phyloP scores from a whole-genome alignment of 805 yeast species.

The Metschnikowia arizonensis region DNA sequence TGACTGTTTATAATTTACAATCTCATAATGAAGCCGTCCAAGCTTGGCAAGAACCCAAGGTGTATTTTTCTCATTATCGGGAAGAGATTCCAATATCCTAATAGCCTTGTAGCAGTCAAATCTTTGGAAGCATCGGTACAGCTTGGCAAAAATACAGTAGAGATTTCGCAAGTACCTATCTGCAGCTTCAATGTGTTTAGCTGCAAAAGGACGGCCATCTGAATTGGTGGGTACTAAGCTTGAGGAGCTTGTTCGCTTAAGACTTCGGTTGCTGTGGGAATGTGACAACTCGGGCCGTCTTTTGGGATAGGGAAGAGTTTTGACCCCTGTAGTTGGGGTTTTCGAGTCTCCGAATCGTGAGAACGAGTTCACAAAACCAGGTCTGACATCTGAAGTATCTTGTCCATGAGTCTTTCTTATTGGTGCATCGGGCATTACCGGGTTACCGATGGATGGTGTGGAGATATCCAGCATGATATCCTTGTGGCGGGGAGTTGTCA shows the following conservation, averaged over 20 bases:
- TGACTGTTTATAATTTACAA: conserved; percentile 78
- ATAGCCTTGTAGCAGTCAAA: conserved; percentile 83
- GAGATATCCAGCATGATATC: conserved; percentile 11
- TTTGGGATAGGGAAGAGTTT: conserved; percentile 12
- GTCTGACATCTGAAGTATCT: conserved; percentile 6
- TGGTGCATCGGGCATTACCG: conserved; percentile 36
- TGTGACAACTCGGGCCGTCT: conserved; percentile 11
- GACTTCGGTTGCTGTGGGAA: conserved; percentile 10
- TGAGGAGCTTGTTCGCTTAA: conserved; percentile 16
- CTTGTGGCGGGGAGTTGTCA: conserved; percentile 31
- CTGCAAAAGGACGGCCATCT: conserved; percentile 2
- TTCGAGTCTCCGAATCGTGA: conserved; percentile 11
- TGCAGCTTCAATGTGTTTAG: conserved; percentile 14
- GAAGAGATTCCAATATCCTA: conserved; percentile 58
- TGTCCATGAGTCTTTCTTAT: conserved; percentile 22
- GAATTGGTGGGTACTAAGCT: conserved; percentile 5
- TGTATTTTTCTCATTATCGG: conserved; percentile 58
- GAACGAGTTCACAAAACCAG: conserved; percentile 9
- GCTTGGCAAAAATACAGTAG: conserved; percentile 54
- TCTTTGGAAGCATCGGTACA: conserved; percentile 53
- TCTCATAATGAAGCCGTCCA: conserved; percentile 82
- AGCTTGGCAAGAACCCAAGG: conserved; percentile 83
- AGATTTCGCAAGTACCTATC: conserved; percentile 45
- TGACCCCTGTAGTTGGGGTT: conserved; percentile 14
- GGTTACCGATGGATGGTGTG: conserved; percentile 20